Evolutionary conservation across 768 basidiomycete species (phyloP), one percentile per base, ranked within the genome.

Genomic region (Cyathus striatus): DNA sequence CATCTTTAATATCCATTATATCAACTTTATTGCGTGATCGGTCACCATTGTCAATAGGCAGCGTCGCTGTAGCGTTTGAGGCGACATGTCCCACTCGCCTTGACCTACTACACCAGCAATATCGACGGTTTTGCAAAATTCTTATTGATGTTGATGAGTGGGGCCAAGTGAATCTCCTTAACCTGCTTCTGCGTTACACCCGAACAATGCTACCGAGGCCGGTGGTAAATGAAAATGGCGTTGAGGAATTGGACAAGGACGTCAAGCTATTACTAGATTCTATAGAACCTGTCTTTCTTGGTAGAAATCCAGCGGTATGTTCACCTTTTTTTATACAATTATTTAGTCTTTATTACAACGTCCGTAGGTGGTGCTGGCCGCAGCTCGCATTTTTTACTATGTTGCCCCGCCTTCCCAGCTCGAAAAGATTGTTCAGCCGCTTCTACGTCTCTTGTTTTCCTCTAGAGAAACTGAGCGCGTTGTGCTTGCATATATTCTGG

Each of bases 81-180:
- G 74, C 79, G 0, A 77, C 97, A n/a, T 93, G 90, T 56, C 90
- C 92, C 0, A 83, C 86, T 0, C 76, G 86, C 35, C 75, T 94
- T 10, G 91, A 95, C 55, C 78, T 96, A 10, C 63, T 99, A 1
- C 96, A 99, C 55, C 75, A 76, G 14, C 89, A 96, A 51, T 99
- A 89, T 53, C 74, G 94, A 18, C 79, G 89, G 21, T 68, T 93
- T 23, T 96, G 92, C 57, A 73, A 75, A 33, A 69, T 87, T n/a
- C 67, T 98, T 2, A 74, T 91, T 24, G 93, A 99, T 53, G 83
- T 86, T 3, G 96, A 99, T 53, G 95, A 96, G 59, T 99, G 96
- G 96, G 93, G 92, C 0, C 96, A 97, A 61, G 78, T 86, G 5
- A 78, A 83, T 36, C 61, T 92, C 16, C 70, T 95, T 47, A 76